A percentile compares a stretch with the other conserved stretches of the same genome.
Evolutionary conservation across 495 filamentous ascomycete genomes (phyloP).

Genomic region (Podospora australis): DNA sequence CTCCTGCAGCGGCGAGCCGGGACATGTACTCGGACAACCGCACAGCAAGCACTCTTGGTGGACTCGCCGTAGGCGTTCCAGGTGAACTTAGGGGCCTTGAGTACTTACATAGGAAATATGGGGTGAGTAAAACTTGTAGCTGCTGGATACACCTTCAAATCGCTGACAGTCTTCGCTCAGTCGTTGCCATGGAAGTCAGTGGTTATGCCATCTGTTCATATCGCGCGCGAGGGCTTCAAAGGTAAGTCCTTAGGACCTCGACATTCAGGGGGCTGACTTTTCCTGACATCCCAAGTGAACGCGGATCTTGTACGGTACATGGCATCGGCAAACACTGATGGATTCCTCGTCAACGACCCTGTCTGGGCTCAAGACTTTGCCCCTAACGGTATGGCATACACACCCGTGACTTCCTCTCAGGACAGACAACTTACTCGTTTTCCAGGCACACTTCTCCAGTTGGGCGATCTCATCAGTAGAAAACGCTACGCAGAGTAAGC

Average conservation of each 20-base stretch:
- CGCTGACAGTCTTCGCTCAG: no score
- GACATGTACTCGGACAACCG: constrained; percentile 64
- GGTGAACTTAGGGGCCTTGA: constrained; percentile 76
- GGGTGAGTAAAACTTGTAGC: no score
- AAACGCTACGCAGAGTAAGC: constrained; percentile 63
- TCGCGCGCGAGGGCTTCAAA: constrained; percentile 68
- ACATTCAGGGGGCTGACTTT: neutral
- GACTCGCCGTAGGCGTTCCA: constrained; percentile 57
- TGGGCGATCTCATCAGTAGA: constrained; percentile 72
- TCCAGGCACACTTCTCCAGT: constrained; percentile 44
- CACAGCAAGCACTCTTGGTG: constrained; percentile 34
- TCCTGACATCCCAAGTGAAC: constrained; percentile 33
- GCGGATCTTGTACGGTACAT: constrained; percentile 68
- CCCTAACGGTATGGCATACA: constrained; percentile 59
- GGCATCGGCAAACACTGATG: constrained; percentile 32
- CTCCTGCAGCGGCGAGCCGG: constrained; percentile 66
- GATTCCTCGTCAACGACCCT: constrained; percentile 67
- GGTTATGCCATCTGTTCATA: constrained; percentile 62
- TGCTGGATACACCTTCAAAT: no score
- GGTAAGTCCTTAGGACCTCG: constrained; percentile 19
- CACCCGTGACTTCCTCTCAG: no score
- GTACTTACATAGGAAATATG: constrained; percentile 64
- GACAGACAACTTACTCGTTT: neutral
- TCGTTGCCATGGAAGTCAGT: constrained; percentile 38
- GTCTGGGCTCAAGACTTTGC: constrained; percentile 85